These are phyloP conservation scores for Starmerella sirachaensis DNA, from an alignment of 805 yeast species.

Conservation along the genomic window DNA sequence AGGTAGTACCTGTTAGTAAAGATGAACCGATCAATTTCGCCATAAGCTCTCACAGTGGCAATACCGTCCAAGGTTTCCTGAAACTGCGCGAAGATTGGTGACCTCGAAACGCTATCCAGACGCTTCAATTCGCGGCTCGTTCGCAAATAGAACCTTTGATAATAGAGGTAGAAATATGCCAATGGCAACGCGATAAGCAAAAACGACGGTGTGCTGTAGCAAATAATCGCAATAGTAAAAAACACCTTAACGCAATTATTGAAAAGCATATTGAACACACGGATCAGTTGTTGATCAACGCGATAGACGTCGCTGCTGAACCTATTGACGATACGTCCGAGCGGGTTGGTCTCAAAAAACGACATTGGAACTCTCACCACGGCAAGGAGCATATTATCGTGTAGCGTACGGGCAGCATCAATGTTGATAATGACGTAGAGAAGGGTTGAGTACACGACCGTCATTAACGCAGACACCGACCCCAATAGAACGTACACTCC, in stretches of 20 bases:
- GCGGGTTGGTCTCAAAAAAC: slow-evolving; percentile 89
- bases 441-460: slow-evolving; percentile 53
- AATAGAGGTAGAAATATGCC: slow-evolving; percentile 49
- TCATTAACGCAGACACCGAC: slow-evolving; percentile 45
- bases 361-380: slow-evolving; percentile 87
- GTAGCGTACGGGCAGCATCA: slow-evolving; percentile 60
- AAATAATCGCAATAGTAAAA: slow-evolving; percentile 70
- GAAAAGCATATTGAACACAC: slow-evolving; percentile 31
- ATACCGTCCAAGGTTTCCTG: slow-evolving; percentile 73
- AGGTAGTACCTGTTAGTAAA: slow-evolving; percentile 42
- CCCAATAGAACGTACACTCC: slow-evolving; percentile 70
- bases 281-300: slow-evolving; percentile 57
- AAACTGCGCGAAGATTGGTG: slow-evolving; percentile 72
- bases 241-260: slow-evolving; percentile 28
- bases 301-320: slow-evolving; percentile 83
- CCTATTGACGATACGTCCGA: slow-evolving; percentile 81
- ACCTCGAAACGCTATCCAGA: slow-evolving; percentile 51
- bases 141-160: slow-evolving; percentile 56
- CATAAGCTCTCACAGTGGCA: slow-evolving; percentile 65
- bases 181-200: slow-evolving; percentile 61
- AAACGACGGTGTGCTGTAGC: slow-evolving; percentile 81
- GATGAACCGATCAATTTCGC: slow-evolving; percentile 54
- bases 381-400: slow-evolving; percentile 56
- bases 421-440: slow-evolving; percentile 37
- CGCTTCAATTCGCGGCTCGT: slow-evolving; percentile 72